Evolutionary conservation across 257 asterid genomes (phyloP).

Genomic region (Penstemon davidsonii): DNA sequence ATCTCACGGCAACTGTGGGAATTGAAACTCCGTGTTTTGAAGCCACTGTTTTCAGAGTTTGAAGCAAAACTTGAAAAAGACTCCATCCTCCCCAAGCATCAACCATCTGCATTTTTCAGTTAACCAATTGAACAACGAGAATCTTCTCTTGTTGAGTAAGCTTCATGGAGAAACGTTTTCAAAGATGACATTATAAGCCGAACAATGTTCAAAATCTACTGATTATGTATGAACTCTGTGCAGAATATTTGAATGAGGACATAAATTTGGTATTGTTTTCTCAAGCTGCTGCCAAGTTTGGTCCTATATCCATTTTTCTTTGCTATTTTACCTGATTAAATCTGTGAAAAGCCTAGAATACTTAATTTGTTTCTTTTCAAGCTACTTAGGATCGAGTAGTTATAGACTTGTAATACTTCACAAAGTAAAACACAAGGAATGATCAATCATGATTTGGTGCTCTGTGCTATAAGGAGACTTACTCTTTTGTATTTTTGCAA

Average conservation of each 20-base stretch:
- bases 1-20: constrained; percentile 86
- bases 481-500: constrained; percentile 97
- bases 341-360: not conserved
- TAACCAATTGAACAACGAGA: not conserved
- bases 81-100: constrained; percentile 99
- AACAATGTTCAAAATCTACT: not conserved
- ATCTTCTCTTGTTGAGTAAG: not conserved
- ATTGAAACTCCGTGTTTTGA: constrained; percentile 78
- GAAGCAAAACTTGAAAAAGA: constrained; percentile 77
- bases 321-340: not conserved
- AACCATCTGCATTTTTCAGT: constrained; percentile 65
- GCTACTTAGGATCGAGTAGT: constrained; percentile 3
- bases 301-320: too few species aligned
- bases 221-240: not conserved
- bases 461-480: constrained; percentile 22
- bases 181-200: constrained; percentile 1
- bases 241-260: not conserved
- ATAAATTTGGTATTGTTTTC: not conserved
- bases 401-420: not conserved
- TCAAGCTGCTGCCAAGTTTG: not conserved
- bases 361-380: not conserved
- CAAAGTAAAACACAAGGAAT: not conserved
- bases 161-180: not conserved
- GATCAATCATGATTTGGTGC: not conserved
- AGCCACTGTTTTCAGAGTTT: constrained; percentile 66